Percentiles rank a stretch among this genome's conserved stretches.
phyloP scores from a whole-genome alignment of 2,329 filamentous ascomycete species.

The Pseudocercospora macadamiae region DNA sequence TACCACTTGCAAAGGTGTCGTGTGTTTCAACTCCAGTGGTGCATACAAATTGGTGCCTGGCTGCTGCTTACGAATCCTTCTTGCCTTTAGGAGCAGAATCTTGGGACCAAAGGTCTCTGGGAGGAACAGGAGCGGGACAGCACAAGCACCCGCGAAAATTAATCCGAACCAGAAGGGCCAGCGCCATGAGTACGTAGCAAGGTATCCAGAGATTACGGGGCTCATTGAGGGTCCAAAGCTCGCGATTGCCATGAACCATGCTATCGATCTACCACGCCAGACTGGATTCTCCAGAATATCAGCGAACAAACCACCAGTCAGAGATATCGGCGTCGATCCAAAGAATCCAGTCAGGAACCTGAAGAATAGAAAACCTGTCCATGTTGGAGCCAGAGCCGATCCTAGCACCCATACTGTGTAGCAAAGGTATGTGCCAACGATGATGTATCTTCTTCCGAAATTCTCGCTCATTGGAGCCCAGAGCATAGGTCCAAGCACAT shows the following conservation, averaged over 20 bases:
- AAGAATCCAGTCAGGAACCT: constrained; percentile 22
- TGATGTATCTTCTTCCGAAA: constrained; percentile 47
- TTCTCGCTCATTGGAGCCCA: constrained; percentile 49
- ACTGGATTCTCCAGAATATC: constrained; percentile 23
- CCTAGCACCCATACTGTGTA: constrained; percentile 43
- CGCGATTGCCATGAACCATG: constrained; percentile 25
- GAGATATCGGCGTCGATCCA: constrained; percentile 22
- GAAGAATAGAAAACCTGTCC: constrained; percentile 21
- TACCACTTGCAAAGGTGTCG: constrained; percentile 60
- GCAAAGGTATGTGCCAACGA: constrained; percentile 18
- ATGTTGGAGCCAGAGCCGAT: constrained; percentile 44
- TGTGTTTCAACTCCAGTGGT: constrained; percentile 63
- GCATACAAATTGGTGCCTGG: constrained; percentile 56
- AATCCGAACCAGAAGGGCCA: constrained; percentile 26
- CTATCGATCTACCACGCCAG: constrained; percentile 19
- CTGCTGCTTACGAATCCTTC: constrained; percentile 57
- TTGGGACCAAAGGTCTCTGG: constrained; percentile 51
- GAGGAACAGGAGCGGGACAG: constrained; percentile 19
- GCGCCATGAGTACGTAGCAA: constrained; percentile 19
- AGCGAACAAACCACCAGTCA: constrained; percentile 24
- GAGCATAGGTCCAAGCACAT: constrained; percentile 46
- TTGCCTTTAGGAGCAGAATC: constrained; percentile 50
- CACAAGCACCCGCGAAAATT: constrained; percentile 17
- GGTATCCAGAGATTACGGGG: constrained; percentile 19
- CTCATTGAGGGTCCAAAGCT: constrained; percentile 19